These are phyloP conservation scores for Fusarium burgessii DNA, from an alignment of 2,329 filamentous ascomycete genomes.

Conservation along the genomic window DNA sequence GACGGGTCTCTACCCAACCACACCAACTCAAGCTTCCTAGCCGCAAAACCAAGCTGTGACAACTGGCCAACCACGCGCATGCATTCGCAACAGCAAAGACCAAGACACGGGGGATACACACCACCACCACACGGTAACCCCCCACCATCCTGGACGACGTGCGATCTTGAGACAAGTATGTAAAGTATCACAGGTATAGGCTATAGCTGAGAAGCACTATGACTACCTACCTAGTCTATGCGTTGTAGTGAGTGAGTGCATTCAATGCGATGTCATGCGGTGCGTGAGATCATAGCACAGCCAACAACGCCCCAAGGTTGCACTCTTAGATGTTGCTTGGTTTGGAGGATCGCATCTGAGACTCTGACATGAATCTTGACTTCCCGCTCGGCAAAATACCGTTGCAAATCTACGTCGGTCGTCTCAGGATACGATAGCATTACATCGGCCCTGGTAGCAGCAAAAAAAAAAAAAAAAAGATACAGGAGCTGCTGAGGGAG, in stretches of 20 bases:
- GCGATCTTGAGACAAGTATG: slow-evolving; percentile 22
- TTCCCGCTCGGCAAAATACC: neutral
- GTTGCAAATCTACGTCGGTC: neutral
- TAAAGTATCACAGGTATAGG: neutral
- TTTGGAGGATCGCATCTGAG: neutral
- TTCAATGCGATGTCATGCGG: slow-evolving; percentile 15
- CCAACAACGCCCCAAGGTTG: slow-evolving; percentile 30
- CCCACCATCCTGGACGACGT: slow-evolving; percentile 34
- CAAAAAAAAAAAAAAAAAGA: no score
- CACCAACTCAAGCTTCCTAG: slow-evolving; percentile 24
- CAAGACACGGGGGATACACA: slow-evolving; percentile 16
- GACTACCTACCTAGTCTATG: neutral
- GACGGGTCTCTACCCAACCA: slow-evolving; percentile 29
- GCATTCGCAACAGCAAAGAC: slow-evolving; percentile 16
- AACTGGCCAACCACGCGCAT: slow-evolving; percentile 36
- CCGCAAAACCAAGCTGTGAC: slow-evolving; percentile 27
- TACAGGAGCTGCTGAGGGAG: neutral
- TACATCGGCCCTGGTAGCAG: neutral
- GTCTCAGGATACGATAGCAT: slow-evolving; percentile 13
- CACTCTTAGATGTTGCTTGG: neutral
- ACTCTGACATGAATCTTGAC: slow-evolving; percentile 17
- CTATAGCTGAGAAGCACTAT: slow-evolving; percentile 34
- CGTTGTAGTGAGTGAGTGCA: slow-evolving; percentile 5
- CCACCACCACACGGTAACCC: slow-evolving; percentile 13
- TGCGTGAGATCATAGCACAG: slow-evolving; percentile 32